Base-by-base conservation (phyloP, 2,329 filamentous ascomycete species). In the Tolypocladium inflatum region DNA sequence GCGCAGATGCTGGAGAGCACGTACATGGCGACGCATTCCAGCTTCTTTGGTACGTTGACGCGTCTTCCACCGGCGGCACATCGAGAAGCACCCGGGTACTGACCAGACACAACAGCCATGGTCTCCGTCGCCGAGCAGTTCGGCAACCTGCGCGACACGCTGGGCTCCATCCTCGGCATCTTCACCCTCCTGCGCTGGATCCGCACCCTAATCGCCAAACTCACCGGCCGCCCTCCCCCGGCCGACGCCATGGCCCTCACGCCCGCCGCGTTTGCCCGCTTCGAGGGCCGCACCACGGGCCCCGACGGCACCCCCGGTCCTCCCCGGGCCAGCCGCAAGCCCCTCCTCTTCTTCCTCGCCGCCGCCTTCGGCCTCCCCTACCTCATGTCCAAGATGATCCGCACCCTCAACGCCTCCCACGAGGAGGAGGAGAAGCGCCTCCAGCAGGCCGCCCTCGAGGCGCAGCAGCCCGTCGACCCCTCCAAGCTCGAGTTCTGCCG, bases 1-100 rank as follows among this genome's bases (percentile, higher is more conserved):
- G 91, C 95, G 15, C 94, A 99, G 78, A 99, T 99, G 94, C 81
- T 99, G 35, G 94, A 99, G 76, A 97, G 94, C 78, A 97, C 94
- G 13, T 99, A 97, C 68, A 99, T 99, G 95, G 94, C 95, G 37
- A 99, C 94, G 0, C 94, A 99, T 74, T 97, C 92, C 7, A 96
- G 91, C 57, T 99, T 99, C 74, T 99, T 97, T 68, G 92, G 91
- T 96, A 82, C 67, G 88, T 64, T 30, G 19, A 21, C 9, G 6
- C 26, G 30, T 33, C 15, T 19, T 30, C 8, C 23, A 10, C 19
- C 15, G 8, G 26, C 26, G 4, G 26, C 17, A 33, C 0, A 8
- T 48, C 43, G 8, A 50, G 9, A 19, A 15, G 13, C 26, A 10
- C 11, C 2, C n/a, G n/a, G 2, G 9, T 45, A 62, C 64, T 61